Evolutionary conservation across 257 asterid genomes (phyloP).

Genomic region (Cynanchum wilfordii): DNA sequence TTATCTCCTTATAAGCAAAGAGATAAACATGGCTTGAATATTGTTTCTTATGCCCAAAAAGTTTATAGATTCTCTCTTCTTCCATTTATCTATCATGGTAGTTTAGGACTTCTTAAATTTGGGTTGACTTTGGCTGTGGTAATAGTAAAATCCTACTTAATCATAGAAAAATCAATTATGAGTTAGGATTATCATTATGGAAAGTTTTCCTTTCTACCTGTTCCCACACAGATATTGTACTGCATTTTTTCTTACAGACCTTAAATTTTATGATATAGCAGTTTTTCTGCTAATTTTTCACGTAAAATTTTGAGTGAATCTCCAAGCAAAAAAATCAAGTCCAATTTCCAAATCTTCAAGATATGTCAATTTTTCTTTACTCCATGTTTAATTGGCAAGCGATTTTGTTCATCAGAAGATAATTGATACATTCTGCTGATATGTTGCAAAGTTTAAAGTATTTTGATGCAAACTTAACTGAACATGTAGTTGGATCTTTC

Average conservation of each 20-base stretch:
- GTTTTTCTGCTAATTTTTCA: neutral
- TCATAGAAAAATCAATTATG: neutral
- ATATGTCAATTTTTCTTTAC: neutral
- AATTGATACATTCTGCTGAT: neutral
- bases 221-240: neutral
- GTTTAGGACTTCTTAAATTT: neutral
- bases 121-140: neutral
- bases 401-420: neutral
- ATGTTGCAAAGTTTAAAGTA: neutral
- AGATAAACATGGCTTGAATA: neutral
- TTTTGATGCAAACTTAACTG: neutral
- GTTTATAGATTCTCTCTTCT: neutral
- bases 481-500: neutral
- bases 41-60: slow-evolving; percentile 5
- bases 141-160: neutral
- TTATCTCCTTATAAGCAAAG: neutral
- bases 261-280: neutral
- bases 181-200: neutral
- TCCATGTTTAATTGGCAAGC: neutral
- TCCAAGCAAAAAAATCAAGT: neutral
- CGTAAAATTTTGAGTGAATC: neutral
- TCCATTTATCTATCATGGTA: neutral
- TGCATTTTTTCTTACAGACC: neutral
- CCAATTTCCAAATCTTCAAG: neutral
- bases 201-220: neutral